Evolutionary conservation across 148 eudicot genomes (phyloP), one percentile per base, ranked within the genome.

Genomic region (Chenopodium suecicum): DNA sequence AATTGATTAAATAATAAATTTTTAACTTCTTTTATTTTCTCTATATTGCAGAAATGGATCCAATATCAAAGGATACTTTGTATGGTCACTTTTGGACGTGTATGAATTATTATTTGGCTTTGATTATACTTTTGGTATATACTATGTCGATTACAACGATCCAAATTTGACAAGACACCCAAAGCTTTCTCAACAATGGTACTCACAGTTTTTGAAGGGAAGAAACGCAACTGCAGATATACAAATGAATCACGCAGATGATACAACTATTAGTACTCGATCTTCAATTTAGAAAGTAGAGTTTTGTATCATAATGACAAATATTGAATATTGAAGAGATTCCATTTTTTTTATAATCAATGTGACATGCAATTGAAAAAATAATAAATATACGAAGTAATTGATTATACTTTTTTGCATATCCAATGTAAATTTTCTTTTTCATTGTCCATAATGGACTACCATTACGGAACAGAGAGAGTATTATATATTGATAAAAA

Each of bases 61-160:
- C 58, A 89, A 90, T 71, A 77, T 85, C 31, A 84, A 67, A 80
- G 95, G 95, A 11, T 93, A 89, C 74, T 89, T 92, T 78, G 68
- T 78, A 0, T 93, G 97, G 92, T 88, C 92, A 13, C 89, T 90
- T 86, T 9, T 93, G 70, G 97, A 93, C 78, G 75, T 90, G 46
- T 86, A 85, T 20, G 91, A 93, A 86, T 9, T 88, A 41, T 37
- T 93, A 77, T 85, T 69, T 20, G 92, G 90, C 62, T 88, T 83
- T 27, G 71, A 75, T 1, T 20, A 79, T 7, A 52, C 81, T 3
- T 90, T 75, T 20, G 97, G 97, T 31, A 58, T 89, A 56, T 88
- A 90, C 84, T 87, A 87, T 25, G 89, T 92, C 3, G 91, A 93
- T 78, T 85, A 88, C 79, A 81, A 87, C 13, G 94, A 91, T 77